Evolutionary conservation across 495 filamentous ascomycete species (phyloP).

Genomic region (Penicilliopsis zonata): DNA sequence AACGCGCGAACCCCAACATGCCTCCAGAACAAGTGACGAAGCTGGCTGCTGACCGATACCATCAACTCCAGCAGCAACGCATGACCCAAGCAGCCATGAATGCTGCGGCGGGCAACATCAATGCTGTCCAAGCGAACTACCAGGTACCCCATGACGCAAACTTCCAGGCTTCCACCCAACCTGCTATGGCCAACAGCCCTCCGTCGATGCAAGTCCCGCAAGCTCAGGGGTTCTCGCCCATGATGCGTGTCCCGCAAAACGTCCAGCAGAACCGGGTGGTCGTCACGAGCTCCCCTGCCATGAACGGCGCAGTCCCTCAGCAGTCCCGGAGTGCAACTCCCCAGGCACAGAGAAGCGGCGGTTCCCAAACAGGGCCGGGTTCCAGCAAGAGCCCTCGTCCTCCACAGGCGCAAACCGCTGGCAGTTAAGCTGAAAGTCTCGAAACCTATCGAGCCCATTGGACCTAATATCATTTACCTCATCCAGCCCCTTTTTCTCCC

Average conservation of each 20-base stretch:
- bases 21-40: conserved; percentile 47
- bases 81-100: conserved; percentile 52
- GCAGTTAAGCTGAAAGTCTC: no score
- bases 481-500: no score
- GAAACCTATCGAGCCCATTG: no score
- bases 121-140: conserved; percentile 25
- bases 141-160: conserved; percentile 29
- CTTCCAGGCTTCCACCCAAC: conserved; percentile 23
- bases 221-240: conserved; percentile 59
- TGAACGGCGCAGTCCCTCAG: conserved; percentile 28
- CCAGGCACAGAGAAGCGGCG: conserved; percentile 36
- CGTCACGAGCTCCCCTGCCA: conserved; percentile 25
- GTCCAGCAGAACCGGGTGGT: conserved; percentile 30
- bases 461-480: no score
- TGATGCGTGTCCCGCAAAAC: conserved; percentile 57
- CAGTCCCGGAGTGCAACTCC: conserved; percentile 37
- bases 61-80: conserved; percentile 39
- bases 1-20: conserved; percentile 41
- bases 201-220: conserved; percentile 33
- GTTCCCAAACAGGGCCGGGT: conserved; percentile 26
- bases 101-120: conserved; percentile 47
- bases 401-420: conserved; percentile 29
- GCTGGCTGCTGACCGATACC: conserved; percentile 47
- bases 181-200: conserved; percentile 19
- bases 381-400: conserved; percentile 33